These are phyloP conservation scores for Phytophthora agathidicida DNA, from an alignment of 352 stramenopile species.

Conservation along the genomic window DNA sequence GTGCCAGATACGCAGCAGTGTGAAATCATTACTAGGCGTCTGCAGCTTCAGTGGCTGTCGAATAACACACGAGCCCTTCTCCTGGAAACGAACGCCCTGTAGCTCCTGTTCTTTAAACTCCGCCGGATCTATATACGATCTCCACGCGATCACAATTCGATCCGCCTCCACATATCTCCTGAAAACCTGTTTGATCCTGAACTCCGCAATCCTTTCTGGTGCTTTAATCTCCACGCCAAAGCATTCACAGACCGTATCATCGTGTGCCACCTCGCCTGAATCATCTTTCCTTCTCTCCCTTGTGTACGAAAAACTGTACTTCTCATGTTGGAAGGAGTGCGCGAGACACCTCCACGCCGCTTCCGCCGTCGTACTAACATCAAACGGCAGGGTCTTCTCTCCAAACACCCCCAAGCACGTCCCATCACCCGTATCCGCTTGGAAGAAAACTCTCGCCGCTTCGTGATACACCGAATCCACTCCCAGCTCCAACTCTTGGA, in stretches of 20 bases:
- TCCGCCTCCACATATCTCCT: constrained; percentile 63
- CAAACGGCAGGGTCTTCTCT: constrained; percentile 55
- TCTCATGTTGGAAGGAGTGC: constrained; percentile 41
- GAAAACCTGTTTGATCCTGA: constrained; percentile 67
- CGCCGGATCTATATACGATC: constrained; percentile 59
- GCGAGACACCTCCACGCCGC: constrained; percentile 50
- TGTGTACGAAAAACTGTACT: constrained; percentile 41
- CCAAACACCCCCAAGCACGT: constrained; percentile 42
- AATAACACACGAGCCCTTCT: constrained; percentile 68
- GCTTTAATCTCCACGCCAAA: constrained; percentile 61
- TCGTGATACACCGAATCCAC: constrained; percentile 51
- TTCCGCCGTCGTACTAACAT: constrained; percentile 34
- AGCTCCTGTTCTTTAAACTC: constrained; percentile 57
- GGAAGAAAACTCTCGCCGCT: constrained; percentile 40
- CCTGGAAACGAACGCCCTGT: constrained; percentile 57
- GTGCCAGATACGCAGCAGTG: constrained; percentile 52
- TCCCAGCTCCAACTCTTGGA: constrained; percentile 34
- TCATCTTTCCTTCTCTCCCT: constrained; percentile 22
- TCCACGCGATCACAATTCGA: constrained; percentile 71
- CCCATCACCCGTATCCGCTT: constrained; percentile 15
- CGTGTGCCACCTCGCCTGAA: constrained; percentile 7
- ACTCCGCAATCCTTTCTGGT: constrained; percentile 52
- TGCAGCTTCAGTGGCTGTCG: constrained; percentile 33
- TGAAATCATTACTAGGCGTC: constrained; percentile 24
- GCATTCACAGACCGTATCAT: constrained; percentile 68